A percentile compares a stretch with the other conserved stretches of the same genome.
Conservation (phyloP, 1,139 yeast genomes). For the Protomyces macrosporus region DNA sequence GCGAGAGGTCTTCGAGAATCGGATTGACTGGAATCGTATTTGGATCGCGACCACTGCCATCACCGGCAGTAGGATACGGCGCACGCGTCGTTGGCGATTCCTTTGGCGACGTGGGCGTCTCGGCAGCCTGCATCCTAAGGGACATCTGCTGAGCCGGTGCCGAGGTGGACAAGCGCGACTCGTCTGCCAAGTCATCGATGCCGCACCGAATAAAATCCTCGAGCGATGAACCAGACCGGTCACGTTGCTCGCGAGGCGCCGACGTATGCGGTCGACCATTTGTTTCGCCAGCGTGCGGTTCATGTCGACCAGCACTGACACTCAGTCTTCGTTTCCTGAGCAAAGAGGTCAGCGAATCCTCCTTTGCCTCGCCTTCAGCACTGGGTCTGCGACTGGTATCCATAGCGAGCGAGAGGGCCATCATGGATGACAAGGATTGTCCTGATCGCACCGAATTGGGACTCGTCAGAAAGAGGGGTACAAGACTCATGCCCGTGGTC, state of each 20-base stretch:
- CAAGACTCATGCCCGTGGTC: background rate
- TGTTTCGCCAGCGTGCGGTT: background rate
- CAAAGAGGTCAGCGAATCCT: constrained; percentile 6
- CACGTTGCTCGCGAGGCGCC: background rate
- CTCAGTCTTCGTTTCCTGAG: constrained; percentile 17
- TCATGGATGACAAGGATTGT: background rate
- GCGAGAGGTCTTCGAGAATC: constrained; percentile 21
- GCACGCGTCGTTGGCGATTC: background rate
- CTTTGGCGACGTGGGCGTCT: background rate
- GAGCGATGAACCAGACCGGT: background rate
- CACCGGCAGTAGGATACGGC: background rate
- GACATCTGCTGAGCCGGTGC: background rate
- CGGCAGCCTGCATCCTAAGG: background rate
- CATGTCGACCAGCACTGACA: background rate
- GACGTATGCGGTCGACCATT: background rate
- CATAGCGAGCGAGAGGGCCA: background rate
- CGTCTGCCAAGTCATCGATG: constrained; percentile 1
- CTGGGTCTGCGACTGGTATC: background rate
- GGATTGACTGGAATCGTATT: constrained; percentile 19
- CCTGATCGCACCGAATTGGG: background rate
- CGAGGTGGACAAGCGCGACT: background rate
- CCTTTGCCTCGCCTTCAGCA: background rate
- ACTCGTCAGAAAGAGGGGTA: background rate
- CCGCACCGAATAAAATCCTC: constrained; percentile 16
- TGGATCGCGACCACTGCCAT: background rate